Evolutionary conservation across 2,329 filamentous ascomycete species (phyloP), one percentile per base, ranked within the genome.

Genomic region (Metarhizium rileyi): DNA sequence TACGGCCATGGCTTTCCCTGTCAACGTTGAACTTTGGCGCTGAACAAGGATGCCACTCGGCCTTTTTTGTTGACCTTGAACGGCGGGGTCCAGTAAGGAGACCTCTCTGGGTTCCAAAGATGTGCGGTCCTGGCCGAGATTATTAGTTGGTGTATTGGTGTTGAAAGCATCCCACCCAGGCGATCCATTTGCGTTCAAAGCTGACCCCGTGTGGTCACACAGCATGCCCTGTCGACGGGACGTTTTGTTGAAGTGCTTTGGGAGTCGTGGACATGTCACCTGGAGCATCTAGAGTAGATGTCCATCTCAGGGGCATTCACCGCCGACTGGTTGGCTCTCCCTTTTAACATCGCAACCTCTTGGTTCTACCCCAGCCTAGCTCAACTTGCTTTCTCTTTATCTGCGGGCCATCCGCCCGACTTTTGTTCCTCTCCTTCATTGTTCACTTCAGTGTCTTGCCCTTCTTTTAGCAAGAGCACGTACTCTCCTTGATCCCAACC

Each of bases 401-500:
- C 53, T 56, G 44, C 26, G 46, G 52, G 57, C 48, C 50, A 55
- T 53, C 46, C 44, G 49, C 46, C 50, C 48, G 9, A 42, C 22
- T 43, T 51, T 44, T 33, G 12, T 38, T 35, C 14, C 23, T 35
- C 27, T 33, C 9, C 44, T 27, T 18, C n/a, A 20, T 46, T 28
- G 30, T 47, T 48, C 41, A 16, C 35, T 27, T 43, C 42, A 41
- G 46, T n/a, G n/a, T n/a, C n/a, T n/a, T n/a, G n/a, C n/a, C n/a
- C n/a, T n/a, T 33, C 54, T 48, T 51, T 50, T 23, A 50, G 53
- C 10, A 5, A 56, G 61, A 62, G 61, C 64, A 66, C 59, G 56
- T 66, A 58, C 64, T 61, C 55, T 65, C 63, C 51, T 65, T 65
- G 44, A 44, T 44, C 58, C 55, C 49, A 30, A 54, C 50, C 41